phyloP scores from a whole-genome alignment of 176 grass and related monocot species.

The Oryza coarctata region DNA sequence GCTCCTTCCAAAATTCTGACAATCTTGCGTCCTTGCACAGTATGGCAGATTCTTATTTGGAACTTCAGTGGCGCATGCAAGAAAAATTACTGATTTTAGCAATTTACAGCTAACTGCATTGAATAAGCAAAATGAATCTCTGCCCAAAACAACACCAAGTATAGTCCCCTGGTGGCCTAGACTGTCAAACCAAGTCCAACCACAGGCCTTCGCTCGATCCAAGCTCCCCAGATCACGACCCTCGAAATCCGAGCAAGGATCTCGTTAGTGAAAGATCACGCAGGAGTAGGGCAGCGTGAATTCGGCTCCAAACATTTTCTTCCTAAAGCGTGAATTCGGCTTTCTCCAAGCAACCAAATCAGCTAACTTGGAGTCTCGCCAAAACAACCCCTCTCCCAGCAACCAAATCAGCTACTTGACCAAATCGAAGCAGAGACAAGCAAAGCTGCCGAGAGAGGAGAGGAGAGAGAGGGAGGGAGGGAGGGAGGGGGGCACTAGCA shows the following conservation, averaged over 20 bases:
- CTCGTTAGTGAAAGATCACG: not conserved
- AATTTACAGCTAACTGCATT: not conserved
- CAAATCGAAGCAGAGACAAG: slow-evolving; percentile 10
- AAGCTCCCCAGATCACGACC: slow-evolving; percentile 32
- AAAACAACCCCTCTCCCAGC: not conserved
- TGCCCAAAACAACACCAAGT: not conserved
- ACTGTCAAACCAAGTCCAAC: not conserved
- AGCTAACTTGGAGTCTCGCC: not conserved
- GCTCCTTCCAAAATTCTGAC: not conserved
- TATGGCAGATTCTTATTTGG: not conserved
- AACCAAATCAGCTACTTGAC: not conserved
- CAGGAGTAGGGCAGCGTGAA: not conserved
- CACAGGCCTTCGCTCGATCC: not conserved
- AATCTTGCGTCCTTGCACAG: not conserved
- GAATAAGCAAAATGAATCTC: slow-evolving; percentile 28
- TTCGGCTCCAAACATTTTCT: not conserved
- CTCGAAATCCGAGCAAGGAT: not conserved
- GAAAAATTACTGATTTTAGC: not conserved
- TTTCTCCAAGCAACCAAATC: not conserved
- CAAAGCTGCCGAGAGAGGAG: not conserved
- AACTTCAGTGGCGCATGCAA: not conserved
- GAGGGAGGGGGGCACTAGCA: too few relatives aligned
- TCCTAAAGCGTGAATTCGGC: too few relatives aligned
- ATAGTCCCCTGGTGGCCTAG: not conserved
- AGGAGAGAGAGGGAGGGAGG: not conserved